Conservation (phyloP, 2,329 filamentous ascomycete species). For the Ophiostoma himal-ulmi region DNA sequence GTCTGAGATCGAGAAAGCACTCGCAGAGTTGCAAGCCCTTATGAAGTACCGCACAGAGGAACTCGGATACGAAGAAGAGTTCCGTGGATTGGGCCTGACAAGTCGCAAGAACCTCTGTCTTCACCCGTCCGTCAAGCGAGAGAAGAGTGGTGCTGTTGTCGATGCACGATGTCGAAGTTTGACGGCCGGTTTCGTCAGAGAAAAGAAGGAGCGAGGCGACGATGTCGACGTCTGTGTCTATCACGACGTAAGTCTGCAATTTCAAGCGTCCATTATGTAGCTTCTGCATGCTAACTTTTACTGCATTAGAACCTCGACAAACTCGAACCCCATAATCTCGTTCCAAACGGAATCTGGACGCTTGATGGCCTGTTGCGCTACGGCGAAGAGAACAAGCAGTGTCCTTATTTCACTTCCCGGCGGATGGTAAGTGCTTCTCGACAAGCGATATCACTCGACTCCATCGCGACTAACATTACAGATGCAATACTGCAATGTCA, state of each 20-base stretch:
- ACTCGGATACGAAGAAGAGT: conserved; percentile 87
- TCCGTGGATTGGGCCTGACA: conserved; percentile 83
- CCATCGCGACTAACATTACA: conserved; percentile 32
- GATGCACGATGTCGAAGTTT: conserved; percentile 94
- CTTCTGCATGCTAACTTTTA: neutral
- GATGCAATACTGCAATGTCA: conserved; percentile 99
- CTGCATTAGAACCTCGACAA: conserved; percentile 72
- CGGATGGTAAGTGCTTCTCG: conserved; percentile 64
- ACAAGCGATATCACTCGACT: neutral
- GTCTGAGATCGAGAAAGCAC: conserved; percentile 98
- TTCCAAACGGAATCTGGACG: conserved; percentile 93
- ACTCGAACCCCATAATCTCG: conserved; percentile 87
- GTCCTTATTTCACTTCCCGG: conserved; percentile 91
- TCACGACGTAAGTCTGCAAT: conserved; percentile 62
- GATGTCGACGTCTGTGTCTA: conserved; percentile 92
- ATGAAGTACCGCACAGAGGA: conserved; percentile 93
- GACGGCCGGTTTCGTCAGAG: conserved; percentile 93
- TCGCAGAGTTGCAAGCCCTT: conserved; percentile 81
- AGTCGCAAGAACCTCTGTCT: conserved; percentile 97
- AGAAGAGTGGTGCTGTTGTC: conserved; percentile 90
- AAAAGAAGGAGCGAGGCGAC: conserved; percentile 93
- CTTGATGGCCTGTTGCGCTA: conserved; percentile 84
- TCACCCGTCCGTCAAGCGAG: conserved; percentile 89
- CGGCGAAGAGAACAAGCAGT: conserved; percentile 93
- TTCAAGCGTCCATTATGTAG: neutral